Conservation (phyloP, 352 stramenopile genomes). For the Phytophthora litchii region DNA sequence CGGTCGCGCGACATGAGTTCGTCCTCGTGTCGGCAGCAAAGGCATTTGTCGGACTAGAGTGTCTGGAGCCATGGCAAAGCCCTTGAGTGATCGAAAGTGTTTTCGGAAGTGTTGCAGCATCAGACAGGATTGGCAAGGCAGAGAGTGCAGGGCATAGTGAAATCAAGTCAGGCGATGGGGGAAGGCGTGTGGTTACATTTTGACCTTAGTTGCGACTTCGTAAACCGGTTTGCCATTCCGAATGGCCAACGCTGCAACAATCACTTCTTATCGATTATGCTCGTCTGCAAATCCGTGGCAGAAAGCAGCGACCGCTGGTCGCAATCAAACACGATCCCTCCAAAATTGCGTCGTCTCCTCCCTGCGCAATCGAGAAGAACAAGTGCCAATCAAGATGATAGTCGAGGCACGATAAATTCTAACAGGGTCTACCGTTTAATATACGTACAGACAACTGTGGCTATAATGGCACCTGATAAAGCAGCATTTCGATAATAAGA, state of each 20-base stretch:
- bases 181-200: conserved; percentile 4
- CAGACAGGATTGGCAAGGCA: conserved; percentile 12
- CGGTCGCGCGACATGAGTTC: conserved; percentile 1
- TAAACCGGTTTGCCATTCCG: neutral
- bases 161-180: conserved; percentile 4
- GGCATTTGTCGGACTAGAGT: conserved; percentile 28
- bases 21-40: neutral
- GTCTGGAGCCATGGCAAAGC: conserved; percentile 19
- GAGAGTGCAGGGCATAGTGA: conserved; percentile 5
- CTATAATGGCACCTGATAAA: too few relatives aligned
- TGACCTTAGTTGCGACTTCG: neutral
- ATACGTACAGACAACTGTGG: too few relatives aligned
- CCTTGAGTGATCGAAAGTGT: neutral
- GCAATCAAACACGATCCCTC: neutral
- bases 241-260: neutral
- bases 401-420: neutral
- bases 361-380: too few relatives aligned
- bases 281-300: too few relatives aligned
- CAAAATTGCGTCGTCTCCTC: too few relatives aligned
- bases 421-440: too few relatives aligned
- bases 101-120: conserved; percentile 18
- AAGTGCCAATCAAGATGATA: conserved; percentile 13
- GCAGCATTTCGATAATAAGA: too few relatives aligned
- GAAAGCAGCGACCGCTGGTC: too few relatives aligned
- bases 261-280: too few relatives aligned